Evolutionary conservation across 1,139 yeast species (phyloP).

Genomic region (Hyphopichia fennica): DNA sequence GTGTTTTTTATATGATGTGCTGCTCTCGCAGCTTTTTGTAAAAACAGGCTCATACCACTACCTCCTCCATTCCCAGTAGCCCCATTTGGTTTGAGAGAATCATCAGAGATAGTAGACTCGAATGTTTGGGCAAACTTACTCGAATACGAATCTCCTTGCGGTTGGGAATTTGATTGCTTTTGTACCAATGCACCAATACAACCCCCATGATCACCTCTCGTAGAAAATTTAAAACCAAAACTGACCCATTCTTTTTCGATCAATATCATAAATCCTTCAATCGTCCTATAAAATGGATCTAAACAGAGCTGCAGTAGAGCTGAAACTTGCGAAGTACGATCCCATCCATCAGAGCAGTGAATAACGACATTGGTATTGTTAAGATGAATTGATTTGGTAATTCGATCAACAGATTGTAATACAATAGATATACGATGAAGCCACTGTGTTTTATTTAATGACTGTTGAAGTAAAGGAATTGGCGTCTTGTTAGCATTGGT

Average conservation of each 20-base stretch:
- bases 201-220: constrained; percentile 74
- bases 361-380: constrained; percentile 81
- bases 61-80: constrained; percentile 1
- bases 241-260: constrained; percentile 95
- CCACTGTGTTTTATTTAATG: constrained; percentile 75
- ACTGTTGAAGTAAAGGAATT: constrained; percentile 35
- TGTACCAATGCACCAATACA: constrained; percentile 42
- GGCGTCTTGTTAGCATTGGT: constrained; percentile 32
- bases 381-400: constrained; percentile 76
- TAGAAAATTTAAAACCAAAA: constrained; percentile 88
- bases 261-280: constrained; percentile 80
- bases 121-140: constrained; percentile 5
- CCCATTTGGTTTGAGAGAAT: constrained; percentile 7
- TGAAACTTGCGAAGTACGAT: constrained; percentile 86
- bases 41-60: constrained; percentile 18
- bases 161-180: constrained; percentile 10
- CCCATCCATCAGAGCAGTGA: constrained; percentile 99
- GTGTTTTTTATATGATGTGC: constrained; percentile 44
- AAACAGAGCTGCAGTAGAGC: constrained; percentile 83
- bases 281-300: constrained; percentile 86
- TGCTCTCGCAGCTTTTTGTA: constrained; percentile 48
- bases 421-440: constrained; percentile 67
- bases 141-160: constrained; percentile 12
- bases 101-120: constrained; percentile 8
- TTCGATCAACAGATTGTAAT: constrained; percentile 73